These are phyloP conservation scores for Paecilomyces dactylethromorphus DNA, from an alignment of 2,329 filamentous ascomycete species.

Conservation along the genomic window DNA sequence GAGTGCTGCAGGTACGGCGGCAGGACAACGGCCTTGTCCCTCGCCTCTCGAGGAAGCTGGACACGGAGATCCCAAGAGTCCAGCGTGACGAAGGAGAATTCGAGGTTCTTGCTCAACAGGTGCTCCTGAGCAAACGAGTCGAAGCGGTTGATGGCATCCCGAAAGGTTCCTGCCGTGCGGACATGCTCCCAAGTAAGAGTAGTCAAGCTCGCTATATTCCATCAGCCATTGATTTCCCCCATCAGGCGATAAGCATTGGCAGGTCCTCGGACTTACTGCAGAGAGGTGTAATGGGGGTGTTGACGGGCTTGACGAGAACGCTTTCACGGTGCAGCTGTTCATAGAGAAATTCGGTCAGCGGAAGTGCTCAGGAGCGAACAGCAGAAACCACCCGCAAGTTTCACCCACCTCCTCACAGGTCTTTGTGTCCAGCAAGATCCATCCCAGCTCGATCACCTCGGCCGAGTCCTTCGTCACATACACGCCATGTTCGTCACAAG, in stretches of 20 bases:
- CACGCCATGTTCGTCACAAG: conserved; percentile 97
- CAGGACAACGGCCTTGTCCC: conserved; percentile 95
- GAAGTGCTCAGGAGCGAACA: conserved; percentile 3
- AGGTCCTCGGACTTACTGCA: conserved; percentile 72
- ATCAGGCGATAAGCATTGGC: conserved; percentile 6
- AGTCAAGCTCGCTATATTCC: conserved; percentile 73
- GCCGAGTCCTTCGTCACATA: conserved; percentile 99
- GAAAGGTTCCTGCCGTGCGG: conserved; percentile 92
- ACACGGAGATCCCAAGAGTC: conserved; percentile 98
- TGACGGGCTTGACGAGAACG: conserved; percentile 95
- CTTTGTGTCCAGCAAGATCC: conserved; percentile 91
- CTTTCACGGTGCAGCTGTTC: conserved; percentile 84
- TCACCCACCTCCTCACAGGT: conserved; percentile 78
- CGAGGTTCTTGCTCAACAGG: conserved; percentile 80
- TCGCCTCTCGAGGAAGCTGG: conserved; percentile 92
- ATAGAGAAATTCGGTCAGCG: conserved; percentile 21
- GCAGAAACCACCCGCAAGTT: not conserved
- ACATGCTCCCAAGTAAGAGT: conserved; percentile 99
- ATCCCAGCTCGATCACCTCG: conserved; percentile 97
- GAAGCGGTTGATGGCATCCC: conserved; percentile 92
- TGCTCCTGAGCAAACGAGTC: conserved; percentile 91
- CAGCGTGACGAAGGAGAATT: conserved; percentile 97
- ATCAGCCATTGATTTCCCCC: conserved; percentile 6
- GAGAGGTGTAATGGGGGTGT: conserved; percentile 95
- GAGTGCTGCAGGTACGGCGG: conserved; percentile 97